phyloP scores from a whole-genome alignment of 345 rosid genomes.

The Adansonia digitata region DNA sequence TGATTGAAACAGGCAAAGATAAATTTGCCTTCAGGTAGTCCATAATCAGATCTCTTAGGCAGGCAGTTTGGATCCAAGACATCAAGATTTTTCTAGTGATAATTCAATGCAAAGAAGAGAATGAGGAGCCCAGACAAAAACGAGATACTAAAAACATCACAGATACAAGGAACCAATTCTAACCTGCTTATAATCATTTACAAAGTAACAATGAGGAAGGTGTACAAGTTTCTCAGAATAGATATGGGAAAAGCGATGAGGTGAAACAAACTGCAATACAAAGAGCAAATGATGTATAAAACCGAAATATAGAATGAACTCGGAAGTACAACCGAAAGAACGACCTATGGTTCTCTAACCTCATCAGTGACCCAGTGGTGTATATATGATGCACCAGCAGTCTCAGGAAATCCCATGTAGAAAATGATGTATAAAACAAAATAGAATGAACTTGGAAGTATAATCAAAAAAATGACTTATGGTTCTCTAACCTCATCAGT shows the following conservation, averaged over 20 bases:
- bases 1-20: slow-evolving; percentile 99
- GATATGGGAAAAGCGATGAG: slow-evolving; percentile 58
- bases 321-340: neutral
- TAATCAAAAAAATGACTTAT: neutral
- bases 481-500: slow-evolving; percentile 75
- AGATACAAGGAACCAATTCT: neutral
- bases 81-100: slow-evolving; percentile 72
- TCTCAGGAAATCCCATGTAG: slow-evolving; percentile 99
- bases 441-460: neutral
- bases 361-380: slow-evolving; percentile 95
- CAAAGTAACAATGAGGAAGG: slow-evolving; percentile 96
- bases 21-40: slow-evolving; percentile 91
- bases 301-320: neutral
- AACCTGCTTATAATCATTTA: slow-evolving; percentile 97
- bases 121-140: neutral
- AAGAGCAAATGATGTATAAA: slow-evolving; percentile 13
- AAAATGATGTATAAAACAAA: slow-evolving; percentile 48
- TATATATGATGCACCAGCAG: slow-evolving; percentile 96
- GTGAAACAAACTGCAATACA: slow-evolving; percentile 77
- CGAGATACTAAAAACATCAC: neutral
- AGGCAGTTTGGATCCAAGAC: slow-evolving; percentile 71
- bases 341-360: slow-evolving; percentile 34
- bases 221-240: slow-evolving; percentile 97
- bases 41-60: slow-evolving; percentile 79
- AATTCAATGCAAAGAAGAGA: neutral